Evolutionary conservation across 2,329 filamentous ascomycete genomes (phyloP).

Genomic region (Aspergillus versicolor): DNA sequence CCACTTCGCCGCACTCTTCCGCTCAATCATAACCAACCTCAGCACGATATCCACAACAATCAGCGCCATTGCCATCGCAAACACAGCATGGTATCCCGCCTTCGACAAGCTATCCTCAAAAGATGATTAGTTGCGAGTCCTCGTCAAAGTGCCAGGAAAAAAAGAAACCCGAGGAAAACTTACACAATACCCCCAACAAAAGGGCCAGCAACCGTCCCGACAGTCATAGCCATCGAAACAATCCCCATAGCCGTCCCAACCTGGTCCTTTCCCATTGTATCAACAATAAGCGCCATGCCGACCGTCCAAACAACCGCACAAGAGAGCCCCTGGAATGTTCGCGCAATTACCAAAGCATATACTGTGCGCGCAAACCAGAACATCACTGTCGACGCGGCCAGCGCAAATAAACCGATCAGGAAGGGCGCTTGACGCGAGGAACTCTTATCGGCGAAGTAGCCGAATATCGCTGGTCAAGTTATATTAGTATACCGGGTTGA

Average conservation of each 20-base stretch:
- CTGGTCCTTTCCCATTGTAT: constrained; percentile 58
- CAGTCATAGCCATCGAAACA: constrained; percentile 52
- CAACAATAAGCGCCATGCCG: constrained; percentile 58
- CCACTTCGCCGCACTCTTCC: constrained; percentile 17
- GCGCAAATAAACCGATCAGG: constrained; percentile 53
- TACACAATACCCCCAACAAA: constrained; percentile 61
- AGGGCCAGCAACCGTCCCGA: constrained; percentile 58
- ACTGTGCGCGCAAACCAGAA: constrained; percentile 53
- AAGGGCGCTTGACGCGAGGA: constrained; percentile 57
- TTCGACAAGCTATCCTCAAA: constrained; percentile 20
- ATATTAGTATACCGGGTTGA: not conserved
- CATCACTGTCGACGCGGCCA: constrained; percentile 55
- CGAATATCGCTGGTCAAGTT: constrained; percentile 24
- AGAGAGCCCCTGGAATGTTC: constrained; percentile 58
- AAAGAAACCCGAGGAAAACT: constrained; percentile 8
- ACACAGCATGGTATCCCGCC: constrained; percentile 32
- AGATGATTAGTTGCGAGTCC: not conserved
- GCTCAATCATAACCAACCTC: constrained; percentile 60
- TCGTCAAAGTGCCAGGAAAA: no score
- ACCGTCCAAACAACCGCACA: constrained; percentile 62
- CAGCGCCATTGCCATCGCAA: constrained; percentile 44
- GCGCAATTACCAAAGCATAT: constrained; percentile 50
- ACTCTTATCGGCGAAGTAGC: constrained; percentile 52
- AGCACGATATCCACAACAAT: constrained; percentile 60
- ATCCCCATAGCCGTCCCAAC: constrained; percentile 61